Percentiles rank a stretch among this genome's conserved stretches.
These are phyloP conservation scores for Hypoxylon sp. DNA, from an alignment of 2,329 filamentous ascomycete genomes.

Conservation along the genomic window DNA sequence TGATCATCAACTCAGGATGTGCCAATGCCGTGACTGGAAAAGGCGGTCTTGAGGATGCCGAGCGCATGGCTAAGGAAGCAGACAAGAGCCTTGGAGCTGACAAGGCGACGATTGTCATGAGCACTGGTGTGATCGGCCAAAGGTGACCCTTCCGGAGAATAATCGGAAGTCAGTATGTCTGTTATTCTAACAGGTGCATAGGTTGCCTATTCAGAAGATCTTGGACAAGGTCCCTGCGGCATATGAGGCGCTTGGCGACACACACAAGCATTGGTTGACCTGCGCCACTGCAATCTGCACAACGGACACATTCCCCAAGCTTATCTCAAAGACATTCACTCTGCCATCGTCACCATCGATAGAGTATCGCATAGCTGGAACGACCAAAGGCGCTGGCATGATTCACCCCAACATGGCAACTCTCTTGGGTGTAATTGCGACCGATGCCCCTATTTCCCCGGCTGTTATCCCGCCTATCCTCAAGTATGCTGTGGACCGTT, in stretches of 20 bases:
- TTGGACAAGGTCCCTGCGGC: constrained; percentile 84
- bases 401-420: constrained; percentile 99
- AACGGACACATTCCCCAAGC: constrained; percentile 98
- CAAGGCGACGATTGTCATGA: constrained; percentile 90
- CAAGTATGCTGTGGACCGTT: constrained; percentile 80
- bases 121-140: constrained; percentile 97
- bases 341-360: constrained; percentile 83
- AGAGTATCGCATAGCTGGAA: constrained; percentile 89
- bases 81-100: constrained; percentile 71
- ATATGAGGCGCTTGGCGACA: constrained; percentile 76
- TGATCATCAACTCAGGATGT: constrained; percentile 95
- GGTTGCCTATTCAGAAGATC: constrained; percentile 92
- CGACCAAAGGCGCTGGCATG: constrained; percentile 99
- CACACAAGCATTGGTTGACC: constrained; percentile 88
- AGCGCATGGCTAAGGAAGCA: constrained; percentile 83
- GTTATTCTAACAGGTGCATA: constrained; percentile 55
- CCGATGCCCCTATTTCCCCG: constrained; percentile 85
- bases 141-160: constrained; percentile 66
- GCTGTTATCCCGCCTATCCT: constrained; percentile 78
- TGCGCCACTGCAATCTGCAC: constrained; percentile 96
- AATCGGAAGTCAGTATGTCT: not conserved
- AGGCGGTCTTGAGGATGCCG: constrained; percentile 89
- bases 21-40: constrained; percentile 97
- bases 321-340: constrained; percentile 85
- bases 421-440: constrained; percentile 90